Conservation (phyloP, 495 filamentous ascomycete species). For the Clavariopsis aquatica region DNA sequence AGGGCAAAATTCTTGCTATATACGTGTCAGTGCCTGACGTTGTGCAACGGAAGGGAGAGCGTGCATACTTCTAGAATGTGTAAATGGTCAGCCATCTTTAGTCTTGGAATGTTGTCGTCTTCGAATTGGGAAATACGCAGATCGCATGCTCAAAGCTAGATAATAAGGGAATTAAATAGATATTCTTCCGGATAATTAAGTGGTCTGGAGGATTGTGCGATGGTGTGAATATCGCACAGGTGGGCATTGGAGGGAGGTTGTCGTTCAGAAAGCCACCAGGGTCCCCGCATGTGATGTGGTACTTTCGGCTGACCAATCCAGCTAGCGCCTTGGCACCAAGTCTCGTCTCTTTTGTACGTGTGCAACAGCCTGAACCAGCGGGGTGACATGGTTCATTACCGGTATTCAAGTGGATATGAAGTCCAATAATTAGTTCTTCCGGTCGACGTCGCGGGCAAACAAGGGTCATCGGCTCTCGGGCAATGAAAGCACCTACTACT, state of each 20-base stretch:
- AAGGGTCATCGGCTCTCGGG: too few relatives aligned
- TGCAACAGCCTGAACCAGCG: too few relatives aligned
- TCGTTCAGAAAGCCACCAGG: too few relatives aligned
- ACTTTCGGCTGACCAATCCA: too few relatives aligned
- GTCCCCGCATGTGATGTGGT: background rate
- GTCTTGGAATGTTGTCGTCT: conserved; percentile 15
- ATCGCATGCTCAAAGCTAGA: conserved; percentile 12
- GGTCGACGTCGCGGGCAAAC: background rate
- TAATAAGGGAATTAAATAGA: background rate
- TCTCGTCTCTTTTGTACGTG: too few relatives aligned
- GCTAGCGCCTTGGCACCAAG: too few relatives aligned
- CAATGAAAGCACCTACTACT: too few relatives aligned
- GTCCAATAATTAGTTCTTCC: too few relatives aligned
- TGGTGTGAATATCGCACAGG: background rate
- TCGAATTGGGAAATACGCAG: background rate
- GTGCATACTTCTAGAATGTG: conserved; percentile 20
- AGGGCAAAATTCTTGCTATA: conserved; percentile 58
- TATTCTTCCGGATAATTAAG: background rate
- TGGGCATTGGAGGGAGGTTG: background rate
- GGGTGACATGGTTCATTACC: too few relatives aligned
- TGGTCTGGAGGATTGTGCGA: background rate
- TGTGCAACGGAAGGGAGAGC: background rate
- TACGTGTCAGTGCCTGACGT: background rate
- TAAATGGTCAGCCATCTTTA: conserved; percentile 33
- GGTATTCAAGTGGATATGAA: too few relatives aligned